Evolutionary conservation across 768 basidiomycete species (phyloP).

Genomic region (Podaxis pistillaris): DNA sequence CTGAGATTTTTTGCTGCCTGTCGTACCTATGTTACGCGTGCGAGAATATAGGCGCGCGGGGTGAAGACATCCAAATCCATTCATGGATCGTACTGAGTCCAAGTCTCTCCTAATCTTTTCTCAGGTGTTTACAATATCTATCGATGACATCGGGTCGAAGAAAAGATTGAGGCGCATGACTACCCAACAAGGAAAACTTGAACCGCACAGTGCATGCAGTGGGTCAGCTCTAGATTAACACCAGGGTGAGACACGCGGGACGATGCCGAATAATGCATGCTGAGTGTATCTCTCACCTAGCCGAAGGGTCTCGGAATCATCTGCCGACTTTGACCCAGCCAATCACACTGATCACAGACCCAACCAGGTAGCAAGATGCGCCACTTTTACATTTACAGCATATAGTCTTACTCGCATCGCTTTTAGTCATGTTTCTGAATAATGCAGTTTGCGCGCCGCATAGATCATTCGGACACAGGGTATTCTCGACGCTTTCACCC

Average conservation of each 20-base stretch:
- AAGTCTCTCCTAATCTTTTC: not conserved
- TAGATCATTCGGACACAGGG: not conserved
- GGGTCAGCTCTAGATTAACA: not conserved
- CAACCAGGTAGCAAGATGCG: not conserved
- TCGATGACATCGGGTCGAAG: slow-evolving; percentile 4
- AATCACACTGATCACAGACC: not conserved
- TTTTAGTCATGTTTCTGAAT: not conserved
- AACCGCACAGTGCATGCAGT: not conserved
- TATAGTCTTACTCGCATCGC: not conserved
- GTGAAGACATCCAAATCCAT: not conserved
- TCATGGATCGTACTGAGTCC: not conserved
- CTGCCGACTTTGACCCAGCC: not conserved
- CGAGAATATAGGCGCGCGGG: not conserved
- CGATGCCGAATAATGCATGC: not conserved
- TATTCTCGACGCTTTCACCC: not conserved
- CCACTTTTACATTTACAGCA: not conserved
- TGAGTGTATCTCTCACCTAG: not conserved
- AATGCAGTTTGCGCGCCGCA: not conserved
- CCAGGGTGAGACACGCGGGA: not conserved
- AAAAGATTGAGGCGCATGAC: not conserved
- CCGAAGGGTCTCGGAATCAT: not conserved
- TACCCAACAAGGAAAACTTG: not conserved
- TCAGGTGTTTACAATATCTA: not conserved
- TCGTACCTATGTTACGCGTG: not conserved
- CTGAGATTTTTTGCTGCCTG: slow-evolving; percentile 13